phyloP scores from a whole-genome alignment of 169 alveolate species.

The Plasmodium adleri region DNA sequence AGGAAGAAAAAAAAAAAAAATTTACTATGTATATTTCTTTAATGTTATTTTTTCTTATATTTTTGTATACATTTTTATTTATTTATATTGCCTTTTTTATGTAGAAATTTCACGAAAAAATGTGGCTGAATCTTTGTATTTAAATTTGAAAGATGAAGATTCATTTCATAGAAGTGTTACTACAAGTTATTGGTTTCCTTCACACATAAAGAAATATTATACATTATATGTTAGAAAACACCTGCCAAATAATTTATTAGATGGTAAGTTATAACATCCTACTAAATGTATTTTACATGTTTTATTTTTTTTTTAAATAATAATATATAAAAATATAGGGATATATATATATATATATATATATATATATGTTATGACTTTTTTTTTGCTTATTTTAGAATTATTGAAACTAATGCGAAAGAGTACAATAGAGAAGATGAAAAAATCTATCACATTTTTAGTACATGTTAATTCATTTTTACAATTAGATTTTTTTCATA shows the following conservation, averaged over 20 bases:
- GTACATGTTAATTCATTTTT: slow-evolving; percentile 56
- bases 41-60: not conserved
- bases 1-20: not conserved
- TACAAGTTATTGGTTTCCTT: slow-evolving; percentile 59
- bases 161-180: not conserved
- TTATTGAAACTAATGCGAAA: not conserved
- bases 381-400: slow-evolving; percentile 16
- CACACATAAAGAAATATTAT: slow-evolving; percentile 33
- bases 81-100: not conserved
- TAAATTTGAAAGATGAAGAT: slow-evolving; percentile 34
- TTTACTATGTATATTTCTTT: not conserved
- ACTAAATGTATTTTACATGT: not conserved
- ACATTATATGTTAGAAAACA: slow-evolving; percentile 14
- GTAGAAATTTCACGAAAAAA: slow-evolving; percentile 19
- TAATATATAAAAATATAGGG: not conserved
- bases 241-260: slow-evolving; percentile 20
- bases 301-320: not conserved
- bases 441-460: slow-evolving; percentile 8
- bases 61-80: not conserved
- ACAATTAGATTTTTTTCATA: slow-evolving; percentile 59
- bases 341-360: not conserved
- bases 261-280: slow-evolving; percentile 10
- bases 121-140: slow-evolving; percentile 50
- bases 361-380: not conserved
- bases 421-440: slow-evolving; percentile 22